phyloP scores from a whole-genome alignment of 2,329 filamentous ascomycete genomes.

The Acephala macrosclerotiorum region DNA sequence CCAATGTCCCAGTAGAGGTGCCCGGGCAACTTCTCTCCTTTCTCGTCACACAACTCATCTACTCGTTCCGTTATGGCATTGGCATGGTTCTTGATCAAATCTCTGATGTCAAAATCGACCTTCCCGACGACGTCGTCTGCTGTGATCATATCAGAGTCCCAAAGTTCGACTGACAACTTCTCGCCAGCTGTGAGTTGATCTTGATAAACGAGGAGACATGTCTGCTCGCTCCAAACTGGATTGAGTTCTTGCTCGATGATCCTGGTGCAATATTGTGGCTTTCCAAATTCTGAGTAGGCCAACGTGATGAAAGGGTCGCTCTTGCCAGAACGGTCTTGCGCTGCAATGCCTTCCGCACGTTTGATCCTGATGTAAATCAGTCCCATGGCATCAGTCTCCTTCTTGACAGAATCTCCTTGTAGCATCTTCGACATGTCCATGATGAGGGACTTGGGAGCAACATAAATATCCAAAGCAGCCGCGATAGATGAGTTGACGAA shows the following conservation, averaged over 20 bases:
- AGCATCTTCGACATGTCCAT: constrained; percentile 35
- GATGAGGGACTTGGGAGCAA: constrained; percentile 34
- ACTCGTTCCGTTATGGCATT: constrained; percentile 27
- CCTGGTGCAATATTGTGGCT: constrained; percentile 30
- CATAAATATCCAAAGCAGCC: constrained; percentile 32
- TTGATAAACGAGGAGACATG: constrained; percentile 30
- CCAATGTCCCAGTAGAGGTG: constrained; percentile 33
- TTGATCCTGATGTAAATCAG: constrained; percentile 35
- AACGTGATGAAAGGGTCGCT: constrained; percentile 35
- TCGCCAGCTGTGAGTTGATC: constrained; percentile 33
- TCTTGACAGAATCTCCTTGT: constrained; percentile 32
- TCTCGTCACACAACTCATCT: constrained; percentile 29
- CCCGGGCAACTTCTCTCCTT: constrained; percentile 27
- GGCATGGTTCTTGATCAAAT: constrained; percentile 31
- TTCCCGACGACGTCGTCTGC: constrained; percentile 33
- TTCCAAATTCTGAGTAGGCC: constrained; percentile 32
- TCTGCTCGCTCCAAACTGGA: constrained; percentile 33
- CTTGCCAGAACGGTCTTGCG: constrained; percentile 32
- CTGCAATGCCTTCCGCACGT: constrained; percentile 28
- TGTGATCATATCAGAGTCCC: constrained; percentile 31
- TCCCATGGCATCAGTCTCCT: constrained; percentile 32
- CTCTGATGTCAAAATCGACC: constrained; percentile 29
- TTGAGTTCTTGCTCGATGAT: constrained; percentile 34
- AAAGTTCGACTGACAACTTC: constrained; percentile 31
- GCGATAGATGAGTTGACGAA: constrained; percentile 34